Conservation (phyloP, 345 rosid species). For the Chamaenerion angustifolium region DNA sequence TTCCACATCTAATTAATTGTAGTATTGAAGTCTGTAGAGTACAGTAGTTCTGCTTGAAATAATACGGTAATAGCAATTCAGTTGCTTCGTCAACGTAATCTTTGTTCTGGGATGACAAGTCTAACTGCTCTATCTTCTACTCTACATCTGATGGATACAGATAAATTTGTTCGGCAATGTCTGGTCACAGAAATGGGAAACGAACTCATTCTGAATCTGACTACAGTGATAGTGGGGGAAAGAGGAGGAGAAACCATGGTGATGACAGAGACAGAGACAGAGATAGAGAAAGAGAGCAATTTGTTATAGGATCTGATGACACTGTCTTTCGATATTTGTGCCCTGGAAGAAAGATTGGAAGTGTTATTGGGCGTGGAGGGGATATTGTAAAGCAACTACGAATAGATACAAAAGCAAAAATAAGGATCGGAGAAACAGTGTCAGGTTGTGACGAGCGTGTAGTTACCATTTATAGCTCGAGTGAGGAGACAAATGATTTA, state of each 20-base stretch:
- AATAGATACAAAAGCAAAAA: conserved; percentile 67
- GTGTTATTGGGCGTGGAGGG: conserved; percentile 90
- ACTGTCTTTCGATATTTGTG: conserved; percentile 79
- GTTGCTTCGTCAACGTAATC: not conserved
- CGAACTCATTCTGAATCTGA: conserved; percentile 67
- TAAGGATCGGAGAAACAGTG: conserved; percentile 70
- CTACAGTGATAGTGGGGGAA: conserved; percentile 40
- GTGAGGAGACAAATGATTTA: conserved; percentile 65
- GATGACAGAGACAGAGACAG: conserved; percentile 54
- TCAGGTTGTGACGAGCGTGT: conserved; percentile 82
- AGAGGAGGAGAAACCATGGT: conserved; percentile 56
- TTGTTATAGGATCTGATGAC: conserved; percentile 49
- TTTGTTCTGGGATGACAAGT: not conserved
- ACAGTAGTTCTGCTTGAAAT: too few relatives aligned
- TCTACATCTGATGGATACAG: not conserved
- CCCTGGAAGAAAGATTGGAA: conserved; percentile 77
- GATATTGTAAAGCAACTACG: conserved; percentile 90
- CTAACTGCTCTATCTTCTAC: not conserved
- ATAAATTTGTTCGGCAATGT: conserved; percentile 20
- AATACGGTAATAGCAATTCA: too few relatives aligned
- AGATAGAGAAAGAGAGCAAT: conserved; percentile 60
- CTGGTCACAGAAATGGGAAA: conserved; percentile 81
- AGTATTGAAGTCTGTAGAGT: too few relatives aligned
- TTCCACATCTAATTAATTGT: too few relatives aligned
- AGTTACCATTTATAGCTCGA: conserved; percentile 73